Conservation (phyloP, 2,329 filamentous ascomycete genomes). For the Hymenoscyphus infarciens region DNA sequence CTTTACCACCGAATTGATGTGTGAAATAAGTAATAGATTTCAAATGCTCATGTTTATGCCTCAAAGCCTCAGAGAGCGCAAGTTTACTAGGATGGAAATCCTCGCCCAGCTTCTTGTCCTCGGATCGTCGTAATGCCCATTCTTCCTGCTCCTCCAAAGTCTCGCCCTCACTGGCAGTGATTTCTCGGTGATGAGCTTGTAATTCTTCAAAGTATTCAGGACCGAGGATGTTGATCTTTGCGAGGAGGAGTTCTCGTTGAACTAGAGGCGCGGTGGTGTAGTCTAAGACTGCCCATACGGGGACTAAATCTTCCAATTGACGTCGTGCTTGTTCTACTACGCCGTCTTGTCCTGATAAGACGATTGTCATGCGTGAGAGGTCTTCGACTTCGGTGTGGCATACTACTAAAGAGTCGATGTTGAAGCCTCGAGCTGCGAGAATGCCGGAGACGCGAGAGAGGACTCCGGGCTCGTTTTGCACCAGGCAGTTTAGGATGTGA, state of each 20-base stretch:
- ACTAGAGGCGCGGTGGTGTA: slow-evolving; percentile 91
- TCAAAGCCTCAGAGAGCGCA: slow-evolving; percentile 79
- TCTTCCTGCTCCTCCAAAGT: slow-evolving; percentile 40
- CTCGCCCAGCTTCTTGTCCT: slow-evolving; percentile 24
- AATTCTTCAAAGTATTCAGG: slow-evolving; percentile 99
- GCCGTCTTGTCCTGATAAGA: slow-evolving; percentile 91
- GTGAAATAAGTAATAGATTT: slow-evolving; percentile 94
- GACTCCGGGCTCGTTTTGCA: slow-evolving; percentile 98
- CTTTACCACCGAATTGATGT: slow-evolving; percentile 97
- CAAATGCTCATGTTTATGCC: slow-evolving; percentile 96
- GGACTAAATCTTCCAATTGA: slow-evolving; percentile 93
- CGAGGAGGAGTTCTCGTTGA: slow-evolving; percentile 89
- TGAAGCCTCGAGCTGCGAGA: slow-evolving; percentile 92
- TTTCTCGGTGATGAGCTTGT: slow-evolving; percentile 91
- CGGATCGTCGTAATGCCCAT: slow-evolving; percentile 33
- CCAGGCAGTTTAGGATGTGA: slow-evolving; percentile 95
- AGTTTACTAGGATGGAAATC: slow-evolving; percentile 92
- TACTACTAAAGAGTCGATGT: slow-evolving; percentile 97
- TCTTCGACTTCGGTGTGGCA: slow-evolving; percentile 98
- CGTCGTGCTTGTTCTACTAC: slow-evolving; percentile 95
- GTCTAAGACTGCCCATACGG: slow-evolving; percentile 96
- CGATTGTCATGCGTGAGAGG: slow-evolving; percentile 97
- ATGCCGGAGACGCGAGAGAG: slow-evolving; percentile 95
- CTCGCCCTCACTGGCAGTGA: slow-evolving; percentile 49
- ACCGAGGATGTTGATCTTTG: slow-evolving; percentile 94